Conservation (phyloP, 495 filamentous ascomycete genomes). For the Penicillium macrosclerotiorum region DNA sequence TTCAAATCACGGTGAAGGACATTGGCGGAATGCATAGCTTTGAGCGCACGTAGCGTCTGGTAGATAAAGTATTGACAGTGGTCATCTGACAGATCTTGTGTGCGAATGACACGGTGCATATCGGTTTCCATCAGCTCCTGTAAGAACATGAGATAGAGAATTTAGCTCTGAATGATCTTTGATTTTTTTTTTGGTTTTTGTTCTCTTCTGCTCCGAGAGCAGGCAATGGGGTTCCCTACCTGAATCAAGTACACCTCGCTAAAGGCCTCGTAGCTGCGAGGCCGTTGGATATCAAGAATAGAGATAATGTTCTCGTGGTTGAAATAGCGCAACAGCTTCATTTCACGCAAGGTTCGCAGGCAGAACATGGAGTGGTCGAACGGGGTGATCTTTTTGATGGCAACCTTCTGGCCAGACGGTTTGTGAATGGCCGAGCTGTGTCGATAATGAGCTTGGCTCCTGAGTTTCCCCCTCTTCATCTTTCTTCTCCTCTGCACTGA, state of each 20-base stretch:
- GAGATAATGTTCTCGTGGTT: constrained; percentile 99
- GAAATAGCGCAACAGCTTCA: constrained; percentile 99
- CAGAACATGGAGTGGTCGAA: constrained; percentile 99
- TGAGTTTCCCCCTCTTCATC: neutral
- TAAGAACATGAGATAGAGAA: constrained; percentile 2
- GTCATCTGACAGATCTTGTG: constrained; percentile 96
- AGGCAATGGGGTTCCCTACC: too few species aligned
- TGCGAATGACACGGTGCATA: constrained; percentile 99
- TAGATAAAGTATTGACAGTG: constrained; percentile 99
- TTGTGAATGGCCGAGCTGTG: constrained; percentile 96
- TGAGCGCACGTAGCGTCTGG: constrained; percentile 95
- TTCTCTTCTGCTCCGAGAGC: too few species aligned
- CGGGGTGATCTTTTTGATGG: constrained; percentile 99
- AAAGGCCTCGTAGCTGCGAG: constrained; percentile 91
- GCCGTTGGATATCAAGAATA: constrained; percentile 98
- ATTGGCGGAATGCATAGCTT: constrained; percentile 99
- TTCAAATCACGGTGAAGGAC: constrained; percentile 97
- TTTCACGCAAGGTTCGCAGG: constrained; percentile 92
- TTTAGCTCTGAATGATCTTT: neutral
- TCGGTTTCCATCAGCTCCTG: constrained; percentile 99
- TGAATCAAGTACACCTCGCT: constrained; percentile 99
- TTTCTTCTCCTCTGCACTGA: neutral
- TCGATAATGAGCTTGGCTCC: constrained; percentile 16
- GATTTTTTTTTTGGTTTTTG: too few species aligned
- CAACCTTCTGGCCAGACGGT: constrained; percentile 97